Percentiles rank a stretch among this genome's conserved stretches.
Conservation (phyloP, 805 yeast species). For the Candida nonsorbophila region DNA sequence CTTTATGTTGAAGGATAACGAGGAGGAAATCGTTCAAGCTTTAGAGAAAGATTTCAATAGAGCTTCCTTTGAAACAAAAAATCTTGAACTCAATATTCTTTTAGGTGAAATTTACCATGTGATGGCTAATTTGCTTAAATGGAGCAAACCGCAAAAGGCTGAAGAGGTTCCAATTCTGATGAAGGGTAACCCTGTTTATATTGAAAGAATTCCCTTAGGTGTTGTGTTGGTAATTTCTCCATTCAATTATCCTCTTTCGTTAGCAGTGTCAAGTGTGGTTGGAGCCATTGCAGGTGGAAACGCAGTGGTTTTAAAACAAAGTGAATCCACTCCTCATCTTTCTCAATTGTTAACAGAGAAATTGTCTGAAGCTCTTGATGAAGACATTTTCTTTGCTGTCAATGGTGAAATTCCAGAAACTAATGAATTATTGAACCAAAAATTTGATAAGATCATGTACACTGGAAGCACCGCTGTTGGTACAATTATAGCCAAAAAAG, state of each 20-base stretch:
- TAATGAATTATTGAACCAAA: slow-evolving; percentile 50
- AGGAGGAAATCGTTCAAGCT: slow-evolving; percentile 51
- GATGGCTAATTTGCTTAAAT: slow-evolving; percentile 52
- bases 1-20: slow-evolving; percentile 56
- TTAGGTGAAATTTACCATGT: slow-evolving; percentile 54
- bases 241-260: slow-evolving; percentile 71
- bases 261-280: slow-evolving; percentile 60
- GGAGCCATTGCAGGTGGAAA: slow-evolving; percentile 88
- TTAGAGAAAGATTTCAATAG: slow-evolving; percentile 65
- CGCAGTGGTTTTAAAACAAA: slow-evolving; percentile 68
- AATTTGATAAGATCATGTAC: slow-evolving; percentile 77
- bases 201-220: slow-evolving; percentile 49
- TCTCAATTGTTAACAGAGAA: slow-evolving; percentile 52
- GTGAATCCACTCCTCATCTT: slow-evolving; percentile 65
- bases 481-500: slow-evolving; percentile 66
- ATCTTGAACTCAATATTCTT: slow-evolving; percentile 50
- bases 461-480: slow-evolving; percentile 84
- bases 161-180: slow-evolving; percentile 30
- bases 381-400: slow-evolving; percentile 54
- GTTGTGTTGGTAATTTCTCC: slow-evolving; percentile 70
- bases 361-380: slow-evolving; percentile 48
- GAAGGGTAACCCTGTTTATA: slow-evolving; percentile 22
- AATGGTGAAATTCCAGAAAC: slow-evolving; percentile 71
- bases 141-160: slow-evolving; percentile 52
- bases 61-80: slow-evolving; percentile 53